Evolutionary conservation across 2,329 filamentous ascomycete species (phyloP), one percentile per base, ranked within the genome.

Genomic region (Elsinoe necatrix): DNA sequence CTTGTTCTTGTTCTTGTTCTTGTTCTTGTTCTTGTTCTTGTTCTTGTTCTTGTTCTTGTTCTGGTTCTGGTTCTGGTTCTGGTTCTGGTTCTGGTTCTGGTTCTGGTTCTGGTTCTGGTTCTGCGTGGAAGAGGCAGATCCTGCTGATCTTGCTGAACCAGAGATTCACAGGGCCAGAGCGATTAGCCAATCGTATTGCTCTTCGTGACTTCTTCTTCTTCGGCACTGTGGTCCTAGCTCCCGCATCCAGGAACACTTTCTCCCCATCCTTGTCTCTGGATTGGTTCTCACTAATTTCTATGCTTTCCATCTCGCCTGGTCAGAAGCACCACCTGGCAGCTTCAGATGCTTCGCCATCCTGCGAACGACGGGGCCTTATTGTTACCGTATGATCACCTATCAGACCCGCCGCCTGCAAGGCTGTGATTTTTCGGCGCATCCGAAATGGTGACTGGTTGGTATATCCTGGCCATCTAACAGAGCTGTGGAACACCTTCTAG

Each of bases 281-380:
- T 52, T 52, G 48, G 48, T 52, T 37, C 34, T 52, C 48, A 52
- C 29, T n/a, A 52, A 52, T 50, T 50, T 43, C 20, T 14, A 37
- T 37, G 34, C 34, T 37, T 37, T 37, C 25, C 9, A 25, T 45
- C 45, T 14, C 45, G 27, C 27, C 45, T 25, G 16, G 25, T 11
- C 25, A 31, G 11, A 34, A 12, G 16, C 25, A 31, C 9, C 14
- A 18, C 48, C 8, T 14, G 16, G 25, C 21, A 29, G 41, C 18
- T 23, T 45, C 41, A 23, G 45, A 31, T 34, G 14, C n/a, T 23
- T 23, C 43, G 7, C 23, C 12, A 16, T 23, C 43, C 23, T 31
- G 48, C 23, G 48, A 52, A 52, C 31, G 31, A 31, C 31, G 29
- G 45, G 48, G 23, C 48, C 29, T 27, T 31, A 52, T 20, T 27